A percentile compares a stretch with the other conserved stretches of the same genome.
Conservation (phyloP, 352 stramenopile genomes). For the Phytopythium chamaehyphon region DNA sequence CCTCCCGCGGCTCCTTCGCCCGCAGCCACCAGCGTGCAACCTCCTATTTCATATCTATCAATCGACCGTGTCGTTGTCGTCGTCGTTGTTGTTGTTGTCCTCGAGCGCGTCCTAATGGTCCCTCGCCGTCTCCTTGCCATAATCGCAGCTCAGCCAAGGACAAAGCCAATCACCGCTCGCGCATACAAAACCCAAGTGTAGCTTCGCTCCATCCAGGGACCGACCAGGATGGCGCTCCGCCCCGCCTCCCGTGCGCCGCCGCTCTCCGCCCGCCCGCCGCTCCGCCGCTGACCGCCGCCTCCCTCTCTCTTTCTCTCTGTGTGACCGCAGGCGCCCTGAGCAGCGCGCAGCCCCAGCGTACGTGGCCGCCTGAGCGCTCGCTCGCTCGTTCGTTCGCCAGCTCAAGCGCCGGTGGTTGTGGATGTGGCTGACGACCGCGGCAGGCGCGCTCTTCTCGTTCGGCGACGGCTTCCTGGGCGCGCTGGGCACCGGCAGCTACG, state of each 20-base stretch:
- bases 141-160: too few species aligned
- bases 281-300: background rate
- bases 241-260: background rate
- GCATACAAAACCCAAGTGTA: too few species aligned
- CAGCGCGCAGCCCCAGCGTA: background rate
- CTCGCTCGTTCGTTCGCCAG: too few species aligned
- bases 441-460: slow-evolving; percentile 63
- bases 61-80: too few species aligned
- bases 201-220: background rate
- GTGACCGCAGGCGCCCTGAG: background rate
- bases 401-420: too few species aligned
- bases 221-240: background rate
- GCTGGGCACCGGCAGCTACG: slow-evolving; percentile 65
- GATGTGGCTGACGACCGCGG: too few species aligned
- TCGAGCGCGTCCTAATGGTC: too few species aligned
- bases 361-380: background rate
- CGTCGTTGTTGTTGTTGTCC: too few species aligned
- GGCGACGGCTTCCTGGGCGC: slow-evolving; percentile 75
- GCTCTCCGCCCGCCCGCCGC: background rate
- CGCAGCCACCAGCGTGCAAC: too few species aligned
- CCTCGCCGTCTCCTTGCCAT: too few species aligned
- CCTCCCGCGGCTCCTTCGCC: background rate
- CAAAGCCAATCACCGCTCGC: too few species aligned
- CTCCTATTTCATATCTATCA: too few species aligned
- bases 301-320: background rate